These are phyloP conservation scores for Acanthamoeba castellanii DNA, from an alignment of 208 protist species.

Conservation along the genomic window DNA sequence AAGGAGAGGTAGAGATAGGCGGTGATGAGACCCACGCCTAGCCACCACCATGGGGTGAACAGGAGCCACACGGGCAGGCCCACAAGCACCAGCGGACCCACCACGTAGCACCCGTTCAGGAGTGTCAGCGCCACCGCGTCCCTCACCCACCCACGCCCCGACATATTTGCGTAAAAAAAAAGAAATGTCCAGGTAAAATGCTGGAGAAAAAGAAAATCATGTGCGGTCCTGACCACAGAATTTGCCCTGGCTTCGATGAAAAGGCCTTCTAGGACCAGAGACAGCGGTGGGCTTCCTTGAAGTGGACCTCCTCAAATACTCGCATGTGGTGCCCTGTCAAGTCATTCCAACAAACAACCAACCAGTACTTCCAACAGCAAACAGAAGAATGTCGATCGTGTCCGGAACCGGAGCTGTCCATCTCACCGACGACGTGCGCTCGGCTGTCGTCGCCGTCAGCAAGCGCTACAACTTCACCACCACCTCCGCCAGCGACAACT, in stretches of 20 bases:
- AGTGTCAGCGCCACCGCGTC: neutral
- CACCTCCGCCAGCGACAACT: neutral
- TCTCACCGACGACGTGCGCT: neutral
- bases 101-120: constrained; percentile 42
- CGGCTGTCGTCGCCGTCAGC: neutral
- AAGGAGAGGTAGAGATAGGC: constrained; percentile 43
- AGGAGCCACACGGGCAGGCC: constrained; percentile 49
- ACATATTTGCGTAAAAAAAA: no score
- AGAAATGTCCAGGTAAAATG: no score
- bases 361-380: neutral
- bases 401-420: neutral
- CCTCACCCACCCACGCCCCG: neutral
- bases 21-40: neutral
- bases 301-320: no score
- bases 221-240: no score
- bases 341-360: neutral
- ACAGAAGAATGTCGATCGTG: constrained; percentile 1
- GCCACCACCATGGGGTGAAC: constrained; percentile 8
- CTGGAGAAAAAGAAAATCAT: no score
- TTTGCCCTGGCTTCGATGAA: no score
- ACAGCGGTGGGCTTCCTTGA: no score
- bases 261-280: no score
- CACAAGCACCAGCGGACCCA: constrained; percentile 28
- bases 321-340: no score
- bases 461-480: neutral